Evolutionary conservation across 1,284 basidiomycete species (phyloP), one percentile per base, ranked within the genome.

Genomic region (Pseudozyma sp.): DNA sequence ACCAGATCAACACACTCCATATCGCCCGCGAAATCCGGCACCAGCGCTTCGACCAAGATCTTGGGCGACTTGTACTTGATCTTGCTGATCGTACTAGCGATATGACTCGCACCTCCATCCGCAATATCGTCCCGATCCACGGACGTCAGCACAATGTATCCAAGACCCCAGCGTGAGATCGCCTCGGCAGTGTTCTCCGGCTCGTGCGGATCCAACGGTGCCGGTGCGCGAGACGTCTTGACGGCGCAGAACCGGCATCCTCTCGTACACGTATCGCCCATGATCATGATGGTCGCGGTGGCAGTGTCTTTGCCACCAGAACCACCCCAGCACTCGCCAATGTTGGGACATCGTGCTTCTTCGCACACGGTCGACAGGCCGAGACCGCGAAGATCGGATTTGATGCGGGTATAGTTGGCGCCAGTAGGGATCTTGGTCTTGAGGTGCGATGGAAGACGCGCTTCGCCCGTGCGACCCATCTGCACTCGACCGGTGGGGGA

Each of bases 251-350:
- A 99, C 54, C 95, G 88, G 86, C 97, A 99, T 0, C 94, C 97
- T 81, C 97, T 90, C 14, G 97, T 99, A 84, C 97, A 99, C 11
- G 94, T 97, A 86, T 99, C 96, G n/a, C 97, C 97, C 97, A 99
- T 99, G 35, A 99, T 95, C 97, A 99, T 99, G 85, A 99, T 99
- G 1, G 82, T 84, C 0, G 82, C 82, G 7, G 97, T 99, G 13
- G 97, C 97, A 53, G 90, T 89, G 59, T 90, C 90, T 19, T 90
- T 90, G n/a, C 87, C 88, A 54, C 89, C 90, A 7, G 82, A 83
- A 2, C 95, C 95, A 52, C 97, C 95, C 97, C 97, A 99, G 85
- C 97, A 99, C 82, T 99, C 96, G 33, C 96, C 97, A 62, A 99
- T 98, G 82, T 99, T 99, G 1, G 97, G 97, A 87, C 97, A 99